Evolutionary conservation across 148 eudicot species (phyloP).

Genomic region (Polygonum aviculare): DNA sequence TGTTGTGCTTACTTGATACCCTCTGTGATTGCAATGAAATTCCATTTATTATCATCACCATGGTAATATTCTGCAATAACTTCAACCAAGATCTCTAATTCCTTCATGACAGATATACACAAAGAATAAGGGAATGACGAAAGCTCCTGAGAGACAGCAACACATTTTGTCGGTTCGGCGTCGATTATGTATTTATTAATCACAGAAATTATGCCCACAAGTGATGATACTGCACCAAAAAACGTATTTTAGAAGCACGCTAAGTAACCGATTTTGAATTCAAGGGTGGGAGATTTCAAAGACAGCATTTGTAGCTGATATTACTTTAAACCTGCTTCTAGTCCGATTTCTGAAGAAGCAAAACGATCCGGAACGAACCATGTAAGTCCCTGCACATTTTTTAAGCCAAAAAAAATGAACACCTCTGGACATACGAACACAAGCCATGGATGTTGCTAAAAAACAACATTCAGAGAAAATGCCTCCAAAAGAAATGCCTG

Average conservation of each 20-base stretch:
- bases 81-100: slow-evolving; percentile 87
- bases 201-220: slow-evolving; percentile 75
- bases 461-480: background rate
- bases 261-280: background rate
- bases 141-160: slow-evolving; percentile 22
- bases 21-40: slow-evolving; percentile 67
- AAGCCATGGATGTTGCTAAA: background rate
- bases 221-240: slow-evolving; percentile 56
- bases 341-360: slow-evolving; percentile 88
- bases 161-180: slow-evolving; percentile 40
- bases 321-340: slow-evolving; percentile 87
- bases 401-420: background rate
- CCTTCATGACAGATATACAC: slow-evolving; percentile 74
- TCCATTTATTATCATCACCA: slow-evolving; percentile 90
- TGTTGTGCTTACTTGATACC: slow-evolving; percentile 55
- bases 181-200: slow-evolving; percentile 73
- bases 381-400: slow-evolving; percentile 59
- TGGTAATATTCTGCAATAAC: slow-evolving; percentile 68
- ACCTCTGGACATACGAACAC: background rate
- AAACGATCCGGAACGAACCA: slow-evolving; percentile 99
- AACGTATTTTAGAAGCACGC: background rate
- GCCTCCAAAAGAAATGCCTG: background rate
- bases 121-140: slow-evolving; percentile 72
- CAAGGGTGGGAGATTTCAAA: background rate
- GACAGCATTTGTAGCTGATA: background rate